A percentile compares a stretch with the other conserved stretches of the same genome.
phyloP scores from a whole-genome alignment of 371 early-diverging fungal species.

The Mortierella sp. region DNA sequence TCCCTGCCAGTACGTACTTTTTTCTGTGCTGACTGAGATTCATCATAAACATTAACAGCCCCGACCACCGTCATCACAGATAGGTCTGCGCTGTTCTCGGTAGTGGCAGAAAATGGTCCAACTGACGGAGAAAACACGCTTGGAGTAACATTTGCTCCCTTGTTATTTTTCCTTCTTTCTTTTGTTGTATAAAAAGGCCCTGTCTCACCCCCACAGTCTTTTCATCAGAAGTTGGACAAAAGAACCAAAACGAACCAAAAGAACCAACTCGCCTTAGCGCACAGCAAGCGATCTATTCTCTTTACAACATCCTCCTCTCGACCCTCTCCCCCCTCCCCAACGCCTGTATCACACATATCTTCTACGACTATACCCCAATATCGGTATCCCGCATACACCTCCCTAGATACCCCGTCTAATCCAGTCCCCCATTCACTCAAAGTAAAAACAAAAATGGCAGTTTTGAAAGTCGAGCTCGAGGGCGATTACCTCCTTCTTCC shows the following conservation, averaged over 20 bases:
- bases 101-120: too few species aligned
- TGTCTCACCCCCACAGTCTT: too few species aligned
- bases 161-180: not conserved
- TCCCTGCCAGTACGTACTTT: too few species aligned
- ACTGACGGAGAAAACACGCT: too few species aligned
- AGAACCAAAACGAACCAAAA: not conserved
- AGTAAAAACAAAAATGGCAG: slow-evolving; percentile 18
- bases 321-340: too few species aligned
- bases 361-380: not conserved
- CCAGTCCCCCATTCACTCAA: not conserved
- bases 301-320: not conserved
- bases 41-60: too few species aligned
- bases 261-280: not conserved
- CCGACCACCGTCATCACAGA: too few species aligned
- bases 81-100: too few species aligned
- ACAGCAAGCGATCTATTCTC: not conserved
- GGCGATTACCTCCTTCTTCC: slow-evolving; percentile 41
- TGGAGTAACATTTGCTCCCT: not conserved
- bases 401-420: not conserved
- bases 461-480: slow-evolving; percentile 38
- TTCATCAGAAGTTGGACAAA: not conserved
- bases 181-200: not conserved
- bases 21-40: too few species aligned
- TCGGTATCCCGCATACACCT: not conserved
- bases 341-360: not conserved